These are phyloP conservation scores for Septoria petroselini DNA, from an alignment of 2,329 filamentous ascomycete genomes.

Conservation along the genomic window DNA sequence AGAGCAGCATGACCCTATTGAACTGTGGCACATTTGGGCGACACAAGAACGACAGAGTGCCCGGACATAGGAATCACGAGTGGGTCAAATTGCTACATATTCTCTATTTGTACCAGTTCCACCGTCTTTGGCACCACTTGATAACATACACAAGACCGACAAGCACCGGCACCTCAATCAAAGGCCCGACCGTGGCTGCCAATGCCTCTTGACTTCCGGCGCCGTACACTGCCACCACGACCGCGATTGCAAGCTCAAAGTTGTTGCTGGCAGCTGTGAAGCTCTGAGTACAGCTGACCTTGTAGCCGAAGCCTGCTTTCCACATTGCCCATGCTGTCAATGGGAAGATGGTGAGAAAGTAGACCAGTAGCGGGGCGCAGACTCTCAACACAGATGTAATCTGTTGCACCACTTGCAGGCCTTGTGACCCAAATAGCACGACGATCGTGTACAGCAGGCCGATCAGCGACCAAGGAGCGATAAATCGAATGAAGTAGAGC, in stretches of 20 bases:
- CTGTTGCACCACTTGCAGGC: constrained; percentile 71
- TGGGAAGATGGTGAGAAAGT: constrained; percentile 70
- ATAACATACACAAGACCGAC: constrained; percentile 73
- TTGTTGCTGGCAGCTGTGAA: constrained; percentile 92
- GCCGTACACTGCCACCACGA: constrained; percentile 78
- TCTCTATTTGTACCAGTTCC: constrained; percentile 49
- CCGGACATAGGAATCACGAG: too few relatives aligned
- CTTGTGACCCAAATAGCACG: constrained; percentile 80
- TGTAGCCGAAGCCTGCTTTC: constrained; percentile 71
- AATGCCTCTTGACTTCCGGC: constrained; percentile 74
- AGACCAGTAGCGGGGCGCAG: constrained; percentile 74
- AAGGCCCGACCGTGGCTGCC: constrained; percentile 76
- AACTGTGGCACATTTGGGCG: not conserved
- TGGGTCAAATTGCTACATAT: too few relatives aligned
- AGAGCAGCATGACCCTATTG: not conserved
- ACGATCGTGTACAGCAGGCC: constrained; percentile 84
- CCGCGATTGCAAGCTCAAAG: constrained; percentile 87
- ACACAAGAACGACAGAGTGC: not conserved
- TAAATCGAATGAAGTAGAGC: constrained; percentile 63
- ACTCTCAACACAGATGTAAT: constrained; percentile 80
- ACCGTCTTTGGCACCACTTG: constrained; percentile 55
- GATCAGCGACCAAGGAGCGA: constrained; percentile 72
- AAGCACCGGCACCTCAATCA: constrained; percentile 83
- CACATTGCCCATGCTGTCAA: constrained; percentile 61
- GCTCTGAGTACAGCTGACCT: constrained; percentile 69